Conservation (phyloP, 139 green algal species). For the Haematococcus sp. region DNA sequence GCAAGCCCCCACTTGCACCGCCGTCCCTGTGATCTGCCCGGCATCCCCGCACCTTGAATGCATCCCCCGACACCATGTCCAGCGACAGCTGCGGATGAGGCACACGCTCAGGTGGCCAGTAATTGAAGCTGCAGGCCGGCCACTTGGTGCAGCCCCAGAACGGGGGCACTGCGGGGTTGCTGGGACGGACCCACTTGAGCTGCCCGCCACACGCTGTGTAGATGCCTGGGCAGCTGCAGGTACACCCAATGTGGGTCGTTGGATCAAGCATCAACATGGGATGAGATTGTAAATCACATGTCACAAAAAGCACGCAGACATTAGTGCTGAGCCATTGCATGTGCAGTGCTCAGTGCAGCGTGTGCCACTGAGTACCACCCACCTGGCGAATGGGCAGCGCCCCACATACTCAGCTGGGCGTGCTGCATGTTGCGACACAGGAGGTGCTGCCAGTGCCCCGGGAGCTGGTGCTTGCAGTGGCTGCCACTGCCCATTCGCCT, state of each 20-base stretch:
- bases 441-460: too few species aligned
- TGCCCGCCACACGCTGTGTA: conserved; percentile 24
- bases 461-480: too few species aligned
- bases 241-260: too few species aligned
- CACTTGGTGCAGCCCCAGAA: conserved; percentile 25
- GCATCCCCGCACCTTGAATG: conserved; percentile 36
- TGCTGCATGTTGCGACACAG: too few species aligned
- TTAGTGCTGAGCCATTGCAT: neutral
- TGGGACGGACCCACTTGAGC: conserved; percentile 16
- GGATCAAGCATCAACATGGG: neutral
- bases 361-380: neutral
- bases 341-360: neutral
- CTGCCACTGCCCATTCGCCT: too few species aligned
- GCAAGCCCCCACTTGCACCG: neutral
- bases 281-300: too few species aligned
- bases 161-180: neutral
- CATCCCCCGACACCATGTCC: conserved; percentile 31
- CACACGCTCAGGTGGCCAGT: conserved; percentile 28
- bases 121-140: conserved; percentile 8
- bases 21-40: neutral
- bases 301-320: neutral
- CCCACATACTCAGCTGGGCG: too few species aligned
- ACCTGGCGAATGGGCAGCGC: too few species aligned
- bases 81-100: conserved; percentile 48
- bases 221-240: conserved; percentile 38